These are phyloP conservation scores for Schwanniomyces occidentalis DNA, from an alignment of 805 yeast genomes.

Conservation along the genomic window DNA sequence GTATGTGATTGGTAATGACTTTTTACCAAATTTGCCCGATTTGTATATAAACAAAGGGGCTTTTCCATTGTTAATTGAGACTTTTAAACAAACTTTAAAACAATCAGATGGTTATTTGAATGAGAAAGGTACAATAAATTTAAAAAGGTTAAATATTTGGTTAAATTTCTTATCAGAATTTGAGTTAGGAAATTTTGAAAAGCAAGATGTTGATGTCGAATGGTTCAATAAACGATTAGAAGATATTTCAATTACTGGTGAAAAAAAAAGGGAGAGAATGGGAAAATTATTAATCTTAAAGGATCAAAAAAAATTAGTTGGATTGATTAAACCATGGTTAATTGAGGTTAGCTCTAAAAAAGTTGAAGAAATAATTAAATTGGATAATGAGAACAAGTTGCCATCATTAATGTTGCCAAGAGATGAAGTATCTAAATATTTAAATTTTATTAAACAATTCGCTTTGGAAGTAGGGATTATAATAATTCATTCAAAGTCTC, in stretches of 20 bases:
- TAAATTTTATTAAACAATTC: conserved; percentile 62
- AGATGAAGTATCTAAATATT: conserved; percentile 47
- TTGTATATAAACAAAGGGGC: conserved; percentile 94
- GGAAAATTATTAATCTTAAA: conserved; percentile 67
- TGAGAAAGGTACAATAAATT: conserved; percentile 77
- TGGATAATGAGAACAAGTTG: conserved; percentile 29
- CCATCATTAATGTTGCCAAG: conserved; percentile 41
- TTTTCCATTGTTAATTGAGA: conserved; percentile 84
- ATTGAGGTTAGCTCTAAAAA: conserved; percentile 31
- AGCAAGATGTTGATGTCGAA: conserved; percentile 77
- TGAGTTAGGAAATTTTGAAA: conserved; percentile 85
- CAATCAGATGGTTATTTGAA: conserved; percentile 81
- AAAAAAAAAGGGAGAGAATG: conserved; percentile 60
- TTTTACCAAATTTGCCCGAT: conserved; percentile 94
- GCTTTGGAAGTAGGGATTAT: conserved; percentile 68
- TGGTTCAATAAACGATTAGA: conserved; percentile 90
- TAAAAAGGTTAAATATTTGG: conserved; percentile 72
- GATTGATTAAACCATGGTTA: conserved; percentile 53
- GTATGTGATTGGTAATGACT: conserved; percentile 97
- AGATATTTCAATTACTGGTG: conserved; percentile 72
- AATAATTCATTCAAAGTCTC: conserved; percentile 61
- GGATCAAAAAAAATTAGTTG: conserved; percentile 75
- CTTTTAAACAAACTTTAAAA: conserved; percentile 79
- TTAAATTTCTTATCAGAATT: conserved; percentile 72
- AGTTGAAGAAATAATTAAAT: conserved; percentile 33